Conservation (phyloP, 441 rosid species). For the Euphorbia schlechtendalii region DNA sequence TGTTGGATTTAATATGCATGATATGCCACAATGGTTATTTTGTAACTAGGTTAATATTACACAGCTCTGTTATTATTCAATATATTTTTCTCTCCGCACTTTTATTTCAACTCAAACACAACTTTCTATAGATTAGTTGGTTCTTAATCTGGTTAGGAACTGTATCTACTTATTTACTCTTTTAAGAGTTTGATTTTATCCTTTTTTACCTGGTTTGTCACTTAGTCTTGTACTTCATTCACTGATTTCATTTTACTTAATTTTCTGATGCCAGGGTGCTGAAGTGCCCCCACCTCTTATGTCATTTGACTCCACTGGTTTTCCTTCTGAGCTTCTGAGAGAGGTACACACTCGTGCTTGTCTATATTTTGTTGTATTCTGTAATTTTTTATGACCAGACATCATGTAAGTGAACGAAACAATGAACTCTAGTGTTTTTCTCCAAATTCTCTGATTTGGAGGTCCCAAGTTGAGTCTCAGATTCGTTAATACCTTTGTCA, state of each 20-base stretch:
- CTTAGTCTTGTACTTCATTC: neutral
- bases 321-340: conserved; percentile 74
- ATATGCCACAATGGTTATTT: neutral
- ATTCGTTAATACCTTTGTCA: conserved; percentile 33
- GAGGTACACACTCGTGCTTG: conserved; percentile 24
- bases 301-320: conserved; percentile 77
- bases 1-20: neutral
- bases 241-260: neutral
- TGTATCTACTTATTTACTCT: conserved; percentile 17
- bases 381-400: neutral
- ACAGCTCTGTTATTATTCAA: neutral
- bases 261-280: conserved; percentile 49
- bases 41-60: neutral
- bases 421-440: conserved; percentile 6
- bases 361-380: neutral
- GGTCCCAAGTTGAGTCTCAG: conserved; percentile 37
- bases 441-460: conserved; percentile 23
- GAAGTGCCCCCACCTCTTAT: conserved; percentile 68
- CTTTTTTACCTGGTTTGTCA: neutral
- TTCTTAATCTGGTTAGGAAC: conserved; percentile 1
- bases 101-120: neutral
- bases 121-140: neutral
- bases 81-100: neutral
- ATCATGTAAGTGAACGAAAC: conserved; percentile 11
- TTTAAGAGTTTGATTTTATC: neutral